Evolutionary conservation across 2,329 filamentous ascomycete species (phyloP).

Genomic region (Fusarium sublunatum): DNA sequence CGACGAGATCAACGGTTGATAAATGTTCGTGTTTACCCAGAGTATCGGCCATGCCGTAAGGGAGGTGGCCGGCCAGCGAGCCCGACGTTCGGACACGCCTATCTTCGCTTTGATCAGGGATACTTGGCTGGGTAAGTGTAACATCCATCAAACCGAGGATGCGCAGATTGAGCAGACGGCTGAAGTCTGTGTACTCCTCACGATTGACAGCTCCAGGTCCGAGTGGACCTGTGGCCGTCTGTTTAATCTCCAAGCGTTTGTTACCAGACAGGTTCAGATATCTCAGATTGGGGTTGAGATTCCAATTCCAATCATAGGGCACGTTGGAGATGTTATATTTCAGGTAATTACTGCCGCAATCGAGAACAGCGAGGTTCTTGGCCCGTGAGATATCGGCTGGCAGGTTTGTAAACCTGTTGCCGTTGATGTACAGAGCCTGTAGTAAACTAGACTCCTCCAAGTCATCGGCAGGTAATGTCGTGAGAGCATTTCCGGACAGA

Average conservation of each 20-base stretch:
- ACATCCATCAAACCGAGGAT: conserved; percentile 98
- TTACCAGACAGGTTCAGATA: conserved; percentile 98
- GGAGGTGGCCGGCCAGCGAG: conserved; percentile 88
- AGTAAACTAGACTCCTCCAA: conserved; percentile 89
- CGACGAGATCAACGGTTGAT: conserved; percentile 94
- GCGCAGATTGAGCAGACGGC: conserved; percentile 81
- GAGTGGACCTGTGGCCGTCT: conserved; percentile 62
- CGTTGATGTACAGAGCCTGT: conserved; percentile 93
- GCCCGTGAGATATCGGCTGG: conserved; percentile 96
- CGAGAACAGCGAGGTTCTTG: conserved; percentile 88
- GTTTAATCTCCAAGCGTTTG: conserved; percentile 91
- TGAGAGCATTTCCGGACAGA: conserved; percentile 93
- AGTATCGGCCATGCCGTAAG: conserved; percentile 98
- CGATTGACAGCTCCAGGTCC: conserved; percentile 65
- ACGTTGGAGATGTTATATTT: conserved; percentile 99
- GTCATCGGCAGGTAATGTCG: conserved; percentile 91
- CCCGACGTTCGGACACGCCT: conserved; percentile 95
- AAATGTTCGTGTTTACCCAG: conserved; percentile 93
- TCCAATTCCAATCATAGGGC: conserved; percentile 99
- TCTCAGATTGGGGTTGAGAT: conserved; percentile 93
- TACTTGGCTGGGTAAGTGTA: conserved; percentile 89
- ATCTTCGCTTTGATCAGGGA: conserved; percentile 95
- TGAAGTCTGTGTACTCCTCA: conserved; percentile 86
- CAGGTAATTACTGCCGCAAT: conserved; percentile 92
- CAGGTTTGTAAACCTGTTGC: conserved; percentile 96